A percentile compares a stretch with the other conserved stretches of the same genome.
Evolutionary conservation across 495 filamentous ascomycete genomes (phyloP).

Genomic region (Xylaria acuta): DNA sequence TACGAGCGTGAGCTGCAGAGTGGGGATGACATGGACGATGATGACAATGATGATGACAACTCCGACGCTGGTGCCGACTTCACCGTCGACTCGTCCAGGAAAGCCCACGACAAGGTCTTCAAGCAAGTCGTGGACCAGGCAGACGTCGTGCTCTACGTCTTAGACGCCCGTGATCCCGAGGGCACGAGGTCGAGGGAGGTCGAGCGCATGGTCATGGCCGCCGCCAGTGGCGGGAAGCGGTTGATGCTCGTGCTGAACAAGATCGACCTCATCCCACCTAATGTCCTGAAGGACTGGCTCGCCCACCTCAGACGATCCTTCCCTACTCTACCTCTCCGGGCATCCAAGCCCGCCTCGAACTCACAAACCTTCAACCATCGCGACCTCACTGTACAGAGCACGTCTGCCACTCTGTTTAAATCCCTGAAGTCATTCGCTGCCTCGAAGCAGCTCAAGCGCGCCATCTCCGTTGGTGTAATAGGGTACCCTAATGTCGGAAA

Average conservation of each 20-base stretch:
- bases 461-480: conserved; percentile 90
- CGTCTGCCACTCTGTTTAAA: conserved; percentile 84
- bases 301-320: conserved; percentile 86
- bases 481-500: conserved; percentile 98
- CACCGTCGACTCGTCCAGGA: conserved; percentile 64
- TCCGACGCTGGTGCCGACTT: conserved; percentile 57
- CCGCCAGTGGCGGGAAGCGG: conserved; percentile 81
- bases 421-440: conserved; percentile 91
- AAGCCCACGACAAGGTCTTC: conserved; percentile 93
- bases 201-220: conserved; percentile 86
- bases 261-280: conserved; percentile 87
- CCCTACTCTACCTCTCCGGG: conserved; percentile 90
- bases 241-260: conserved; percentile 96
- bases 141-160: conserved; percentile 92
- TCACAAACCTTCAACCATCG: conserved; percentile 93
- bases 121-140: conserved; percentile 89
- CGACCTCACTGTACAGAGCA: conserved; percentile 83
- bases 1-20: conserved; percentile 70
- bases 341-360: conserved; percentile 81
- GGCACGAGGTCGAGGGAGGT: conserved; percentile 90
- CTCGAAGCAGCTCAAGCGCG: conserved; percentile 81
- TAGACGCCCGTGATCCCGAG: conserved; percentile 92
- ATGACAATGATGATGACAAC: conserved; percentile 60
- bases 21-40: conserved; percentile 65
- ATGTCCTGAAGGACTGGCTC: conserved; percentile 84